phyloP scores from a whole-genome alignment of 768 basidiomycete genomes.

The Sarcomyxa edulis region DNA sequence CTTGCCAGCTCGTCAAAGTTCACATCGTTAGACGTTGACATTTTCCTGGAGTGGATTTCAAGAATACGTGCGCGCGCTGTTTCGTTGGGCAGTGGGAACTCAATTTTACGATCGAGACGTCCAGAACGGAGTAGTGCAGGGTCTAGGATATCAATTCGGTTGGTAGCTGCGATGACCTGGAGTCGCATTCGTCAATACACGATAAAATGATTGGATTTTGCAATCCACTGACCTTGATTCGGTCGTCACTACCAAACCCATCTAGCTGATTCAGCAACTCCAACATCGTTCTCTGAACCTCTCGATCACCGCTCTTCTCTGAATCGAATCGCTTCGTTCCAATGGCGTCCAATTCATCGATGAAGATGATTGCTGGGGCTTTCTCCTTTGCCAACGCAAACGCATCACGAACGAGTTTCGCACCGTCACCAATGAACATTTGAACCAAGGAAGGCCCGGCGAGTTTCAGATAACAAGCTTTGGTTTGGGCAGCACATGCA shows the following conservation, averaged over 20 bases:
- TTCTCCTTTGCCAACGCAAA: conserved; percentile 98
- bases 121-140: conserved; percentile 98
- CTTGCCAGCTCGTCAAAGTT: conserved; percentile 97
- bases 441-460: conserved; percentile 97
- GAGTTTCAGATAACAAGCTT: conserved; percentile 96
- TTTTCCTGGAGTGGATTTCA: conserved; percentile 96
- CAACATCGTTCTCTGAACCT: conserved; percentile 99
- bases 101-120: conserved; percentile 96
- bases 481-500: conserved; percentile 96
- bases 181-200: conserved; percentile 6
- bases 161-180: conserved; percentile 97
- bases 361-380: conserved; percentile 98
- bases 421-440: conserved; percentile 99
- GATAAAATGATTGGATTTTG: conserved; percentile 5
- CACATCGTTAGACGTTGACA: conserved; percentile 82
- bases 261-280: conserved; percentile 97
- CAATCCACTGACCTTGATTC: conserved; percentile 76
- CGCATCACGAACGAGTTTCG: conserved; percentile 96
- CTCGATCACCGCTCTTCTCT: conserved; percentile 97
- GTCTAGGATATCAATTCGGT: conserved; percentile 97
- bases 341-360: conserved; percentile 97
- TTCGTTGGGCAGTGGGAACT: conserved; percentile 96
- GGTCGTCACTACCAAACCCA: conserved; percentile 93
- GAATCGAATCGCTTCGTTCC: conserved; percentile 98
- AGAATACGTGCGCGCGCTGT: conserved; percentile 94